Evolutionary conservation across 331 rosid species (phyloP), one percentile per base, ranked within the genome.

Genomic region (Quercus tomentella): DNA sequence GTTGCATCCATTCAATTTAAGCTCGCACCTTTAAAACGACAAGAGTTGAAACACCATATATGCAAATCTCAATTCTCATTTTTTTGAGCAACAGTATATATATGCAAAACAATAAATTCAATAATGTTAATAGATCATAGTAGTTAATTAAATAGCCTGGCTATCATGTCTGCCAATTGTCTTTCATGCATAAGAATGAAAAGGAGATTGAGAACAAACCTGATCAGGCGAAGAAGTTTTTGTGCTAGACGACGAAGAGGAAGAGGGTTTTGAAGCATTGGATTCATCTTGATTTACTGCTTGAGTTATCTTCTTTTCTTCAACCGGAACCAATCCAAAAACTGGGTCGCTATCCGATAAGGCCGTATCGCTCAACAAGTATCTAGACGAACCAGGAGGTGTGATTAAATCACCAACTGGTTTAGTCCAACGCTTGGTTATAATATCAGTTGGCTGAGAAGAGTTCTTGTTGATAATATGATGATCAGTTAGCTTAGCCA

Each of bases 321-420:
- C 86, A 72, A 41, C 80, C 1, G 83, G 82, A 41, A 61, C 79
- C 83, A 78, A 63, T 57, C 80, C 79, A 65, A 80, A 67, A 71
- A 73, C 83, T 1, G 87, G 80, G n/a, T 83, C 84, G 43, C 56
- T 25, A 80, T 89, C 89, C 25, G 87, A 71, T 6, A 84, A 51
- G 62, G 87, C 71, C 2, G 77, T 72, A 62, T 87, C 89, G 74
- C 89, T 78, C 61, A 95, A 79, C 76, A 95, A 85, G 76, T 87
- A 91, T 87, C 97, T 90, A 15, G 95, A 76, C n/a, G 99, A 93
- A 43, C 87, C 97, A 31, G 87, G 88, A 73, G 96, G 88, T 54
- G 94, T 85, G 26, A 81, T 18, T 71, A 89, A 81, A 86, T 87
- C 88, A 79, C 65, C 70, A 8, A 41, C 12, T 3, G 86, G 87